phyloP scores from a whole-genome alignment of 2,329 filamentous ascomycete genomes.

The Penicillium digitatum region DNA sequence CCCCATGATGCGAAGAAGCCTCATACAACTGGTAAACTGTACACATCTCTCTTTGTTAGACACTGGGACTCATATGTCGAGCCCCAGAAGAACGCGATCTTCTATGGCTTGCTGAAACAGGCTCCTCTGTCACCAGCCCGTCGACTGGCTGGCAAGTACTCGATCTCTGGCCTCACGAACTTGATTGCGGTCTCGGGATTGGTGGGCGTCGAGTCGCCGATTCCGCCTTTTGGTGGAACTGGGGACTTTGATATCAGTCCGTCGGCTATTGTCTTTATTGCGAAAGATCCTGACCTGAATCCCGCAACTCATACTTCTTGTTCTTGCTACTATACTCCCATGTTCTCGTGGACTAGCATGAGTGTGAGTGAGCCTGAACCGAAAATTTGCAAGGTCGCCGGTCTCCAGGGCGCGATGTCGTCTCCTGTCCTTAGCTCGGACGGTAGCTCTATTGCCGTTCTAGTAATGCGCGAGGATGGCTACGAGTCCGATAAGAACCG shows the following conservation, averaged over 20 bases:
- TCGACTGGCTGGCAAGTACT: conserved; percentile 37
- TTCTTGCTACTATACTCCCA: conserved; percentile 45
- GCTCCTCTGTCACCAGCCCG: conserved; percentile 37
- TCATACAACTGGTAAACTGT: conserved; percentile 46
- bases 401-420: conserved; percentile 43
- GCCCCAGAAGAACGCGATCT: conserved; percentile 50
- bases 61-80: conserved; percentile 53
- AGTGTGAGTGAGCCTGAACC: conserved; percentile 31
- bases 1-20: conserved; percentile 48
- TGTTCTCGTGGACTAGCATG: conserved; percentile 42
- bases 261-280: conserved; percentile 45
- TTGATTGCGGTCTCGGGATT: conserved; percentile 40
- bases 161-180: conserved; percentile 44
- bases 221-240: conserved; percentile 47
- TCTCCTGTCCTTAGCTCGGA: conserved; percentile 46
- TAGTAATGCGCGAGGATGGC: conserved; percentile 45
- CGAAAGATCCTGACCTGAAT: conserved; percentile 45
- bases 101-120: conserved; percentile 46
- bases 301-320: conserved; percentile 47
- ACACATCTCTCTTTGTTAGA: conserved; percentile 51
- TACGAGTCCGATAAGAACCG: conserved; percentile 48
- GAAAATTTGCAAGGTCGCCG: conserved; percentile 33
- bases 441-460: conserved; percentile 42
- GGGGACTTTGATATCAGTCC: conserved; percentile 48
- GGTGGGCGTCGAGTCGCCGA: conserved; percentile 45